These are phyloP conservation scores for Suhomyces maxii DNA, from an alignment of 1,139 yeast species.

Conservation along the genomic window DNA sequence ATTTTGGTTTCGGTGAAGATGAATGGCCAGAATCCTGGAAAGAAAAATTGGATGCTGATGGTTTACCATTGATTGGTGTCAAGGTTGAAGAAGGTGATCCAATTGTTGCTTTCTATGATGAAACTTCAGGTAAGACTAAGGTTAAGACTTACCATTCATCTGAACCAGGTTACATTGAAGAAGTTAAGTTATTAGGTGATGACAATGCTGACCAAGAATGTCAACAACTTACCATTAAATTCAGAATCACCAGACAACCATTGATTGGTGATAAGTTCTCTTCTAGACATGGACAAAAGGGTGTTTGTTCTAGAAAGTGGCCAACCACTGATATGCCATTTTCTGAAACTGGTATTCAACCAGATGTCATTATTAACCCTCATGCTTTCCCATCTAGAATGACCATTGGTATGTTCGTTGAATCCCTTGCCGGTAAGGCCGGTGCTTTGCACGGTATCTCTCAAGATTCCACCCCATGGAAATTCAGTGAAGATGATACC, in stretches of 20 bases:
- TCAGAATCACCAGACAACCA: constrained; percentile 89
- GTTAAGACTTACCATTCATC: constrained; percentile 90
- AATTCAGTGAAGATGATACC: constrained; percentile 84
- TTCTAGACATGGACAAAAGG: constrained; percentile 98
- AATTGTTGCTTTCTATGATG: constrained; percentile 88
- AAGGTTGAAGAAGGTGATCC: constrained; percentile 96
- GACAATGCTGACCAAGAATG: constrained; percentile 77
- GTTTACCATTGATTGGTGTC: constrained; percentile 87
- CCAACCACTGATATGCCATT: constrained; percentile 97
- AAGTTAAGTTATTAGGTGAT: constrained; percentile 88
- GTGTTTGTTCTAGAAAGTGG: constrained; percentile 99
- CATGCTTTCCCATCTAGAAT: constrained; percentile 99
- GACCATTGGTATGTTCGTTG: constrained; percentile 99
- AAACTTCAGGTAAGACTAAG: constrained; percentile 86
- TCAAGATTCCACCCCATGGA: constrained; percentile 97
- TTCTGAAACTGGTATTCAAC: constrained; percentile 93
- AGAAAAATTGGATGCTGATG: constrained; percentile 85
- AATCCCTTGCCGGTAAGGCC: constrained; percentile 95
- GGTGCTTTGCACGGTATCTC: constrained; percentile 98
- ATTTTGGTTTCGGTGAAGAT: constrained; percentile 91
- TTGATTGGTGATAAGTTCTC: constrained; percentile 97
- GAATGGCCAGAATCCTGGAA: constrained; percentile 92
- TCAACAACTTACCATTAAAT: constrained; percentile 84
- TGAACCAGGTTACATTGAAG: constrained; percentile 94
- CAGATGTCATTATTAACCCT: constrained; percentile 95